Conservation (phyloP, 2,329 filamentous ascomycete genomes). For the Daldinia sp. region DNA sequence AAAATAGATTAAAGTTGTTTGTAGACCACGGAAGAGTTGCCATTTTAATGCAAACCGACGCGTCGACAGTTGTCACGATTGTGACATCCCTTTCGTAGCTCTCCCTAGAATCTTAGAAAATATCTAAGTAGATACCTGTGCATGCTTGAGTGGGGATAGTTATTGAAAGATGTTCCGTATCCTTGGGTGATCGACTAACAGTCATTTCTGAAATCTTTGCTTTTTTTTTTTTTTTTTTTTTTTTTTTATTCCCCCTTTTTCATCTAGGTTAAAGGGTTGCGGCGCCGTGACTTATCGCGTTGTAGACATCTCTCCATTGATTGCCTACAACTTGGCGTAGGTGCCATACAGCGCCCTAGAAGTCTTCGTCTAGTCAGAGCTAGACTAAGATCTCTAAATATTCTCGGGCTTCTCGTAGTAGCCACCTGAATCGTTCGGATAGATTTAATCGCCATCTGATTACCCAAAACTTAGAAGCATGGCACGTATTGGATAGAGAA, state of each 20-base stretch:
- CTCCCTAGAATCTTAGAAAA: background rate
- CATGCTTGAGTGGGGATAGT: background rate
- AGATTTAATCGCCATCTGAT: background rate
- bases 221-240: background rate
- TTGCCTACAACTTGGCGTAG: background rate
- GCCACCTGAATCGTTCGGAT: background rate
- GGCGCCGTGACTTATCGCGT: no score
- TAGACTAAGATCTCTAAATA: background rate
- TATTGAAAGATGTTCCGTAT: background rate
- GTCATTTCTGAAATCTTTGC: no score
- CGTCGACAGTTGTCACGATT: background rate
- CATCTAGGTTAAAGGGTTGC: no score
- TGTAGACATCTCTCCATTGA: background rate
- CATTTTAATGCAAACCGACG: background rate
- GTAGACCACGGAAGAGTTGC: no score
- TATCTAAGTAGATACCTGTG: background rate
- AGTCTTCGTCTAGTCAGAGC: background rate
- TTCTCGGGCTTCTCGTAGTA: background rate
- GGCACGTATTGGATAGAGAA: background rate
- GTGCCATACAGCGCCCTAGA: background rate
- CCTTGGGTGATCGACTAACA: no score
- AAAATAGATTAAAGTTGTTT: no score
- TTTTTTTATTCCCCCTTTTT: background rate
- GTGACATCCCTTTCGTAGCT: background rate
- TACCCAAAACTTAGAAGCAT: background rate